A percentile compares a stretch with the other conserved stretches of the same genome.
These are phyloP conservation scores for Cenchrus fungigraminus DNA, from an alignment of 176 grass and related monocot genomes.

Conservation along the genomic window DNA sequence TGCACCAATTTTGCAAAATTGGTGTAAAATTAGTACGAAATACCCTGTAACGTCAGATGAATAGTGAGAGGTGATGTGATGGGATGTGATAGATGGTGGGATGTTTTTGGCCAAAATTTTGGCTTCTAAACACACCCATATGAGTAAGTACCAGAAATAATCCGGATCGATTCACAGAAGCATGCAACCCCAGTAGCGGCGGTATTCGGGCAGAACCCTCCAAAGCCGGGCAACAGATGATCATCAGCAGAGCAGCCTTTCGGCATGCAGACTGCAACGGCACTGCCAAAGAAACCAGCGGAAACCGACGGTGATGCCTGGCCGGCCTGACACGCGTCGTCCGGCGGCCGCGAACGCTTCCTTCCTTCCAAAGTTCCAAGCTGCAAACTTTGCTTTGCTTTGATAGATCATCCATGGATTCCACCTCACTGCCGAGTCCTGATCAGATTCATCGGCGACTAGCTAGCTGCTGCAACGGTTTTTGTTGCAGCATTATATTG, in stretches of 20 bases:
- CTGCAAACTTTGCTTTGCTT: neutral
- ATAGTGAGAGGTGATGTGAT: no score
- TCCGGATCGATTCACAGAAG: neutral
- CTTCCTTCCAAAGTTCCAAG: neutral
- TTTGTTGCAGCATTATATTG: conserved; percentile 21
- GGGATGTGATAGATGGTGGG: no score
- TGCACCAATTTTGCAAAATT: no score
- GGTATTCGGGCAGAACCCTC: neutral
- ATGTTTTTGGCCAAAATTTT: no score
- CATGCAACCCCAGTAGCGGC: neutral
- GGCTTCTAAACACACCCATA: no score
- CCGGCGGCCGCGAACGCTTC: neutral
- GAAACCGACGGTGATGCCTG: neutral
- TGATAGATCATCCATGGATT: neutral
- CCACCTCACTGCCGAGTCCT: neutral
- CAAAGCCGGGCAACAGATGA: neutral
- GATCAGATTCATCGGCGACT: neutral
- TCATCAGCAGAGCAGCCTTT: neutral
- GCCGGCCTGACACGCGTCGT: neutral
- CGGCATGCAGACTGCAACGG: neutral
- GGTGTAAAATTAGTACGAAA: no score
- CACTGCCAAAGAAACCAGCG: neutral
- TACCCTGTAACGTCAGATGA: no score
- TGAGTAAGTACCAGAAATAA: no score
- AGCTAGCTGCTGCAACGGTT: conserved; percentile 21